A percentile compares a stretch with the other conserved stretches of the same genome.
Conservation (phyloP, 1,139 yeast species). For the Kodamaea sp. region DNA sequence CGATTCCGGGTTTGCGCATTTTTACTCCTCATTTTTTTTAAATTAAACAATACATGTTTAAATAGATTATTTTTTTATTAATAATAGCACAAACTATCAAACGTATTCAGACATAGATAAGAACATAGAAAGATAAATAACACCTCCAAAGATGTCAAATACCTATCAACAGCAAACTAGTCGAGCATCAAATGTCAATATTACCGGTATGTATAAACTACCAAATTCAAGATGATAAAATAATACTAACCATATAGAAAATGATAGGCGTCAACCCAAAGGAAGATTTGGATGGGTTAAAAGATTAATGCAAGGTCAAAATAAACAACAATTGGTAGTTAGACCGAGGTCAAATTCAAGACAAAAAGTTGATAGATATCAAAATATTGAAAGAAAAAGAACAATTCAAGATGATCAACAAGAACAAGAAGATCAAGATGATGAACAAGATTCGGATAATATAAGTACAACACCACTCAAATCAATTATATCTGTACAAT, state of each 20-base stretch:
- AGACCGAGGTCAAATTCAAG: slow-evolving; percentile 4
- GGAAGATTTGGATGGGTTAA: slow-evolving; percentile 47
- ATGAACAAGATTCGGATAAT: slow-evolving; percentile 26
- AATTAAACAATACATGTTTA: neutral
- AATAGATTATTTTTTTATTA: neutral
- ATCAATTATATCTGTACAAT: slow-evolving; percentile 48
- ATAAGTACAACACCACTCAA: slow-evolving; percentile 52
- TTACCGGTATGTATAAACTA: too few relatives aligned
- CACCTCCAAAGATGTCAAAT: neutral
- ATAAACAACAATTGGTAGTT: slow-evolving; percentile 15
- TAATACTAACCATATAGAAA: neutral
- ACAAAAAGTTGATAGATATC: neutral
- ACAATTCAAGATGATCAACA: neutral
- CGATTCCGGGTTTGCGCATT: neutral
- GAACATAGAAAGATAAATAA: neutral
- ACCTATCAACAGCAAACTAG: neutral
- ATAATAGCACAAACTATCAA: neutral
- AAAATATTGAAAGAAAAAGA: neutral
- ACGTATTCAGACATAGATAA: slow-evolving; percentile 2
- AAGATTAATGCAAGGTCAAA: slow-evolving; percentile 45
- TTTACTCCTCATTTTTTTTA: neutral
- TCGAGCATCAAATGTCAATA: neutral
- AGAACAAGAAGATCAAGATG: slow-evolving; percentile 13
- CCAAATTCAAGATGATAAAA: too few relatives aligned
- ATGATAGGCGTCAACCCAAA: slow-evolving; percentile 18